A percentile compares a stretch with the other conserved stretches of the same genome.
Evolutionary conservation across 225 moss, liverwort and hornwort species (phyloP).

Genomic region (Lunularia cruciata): DNA sequence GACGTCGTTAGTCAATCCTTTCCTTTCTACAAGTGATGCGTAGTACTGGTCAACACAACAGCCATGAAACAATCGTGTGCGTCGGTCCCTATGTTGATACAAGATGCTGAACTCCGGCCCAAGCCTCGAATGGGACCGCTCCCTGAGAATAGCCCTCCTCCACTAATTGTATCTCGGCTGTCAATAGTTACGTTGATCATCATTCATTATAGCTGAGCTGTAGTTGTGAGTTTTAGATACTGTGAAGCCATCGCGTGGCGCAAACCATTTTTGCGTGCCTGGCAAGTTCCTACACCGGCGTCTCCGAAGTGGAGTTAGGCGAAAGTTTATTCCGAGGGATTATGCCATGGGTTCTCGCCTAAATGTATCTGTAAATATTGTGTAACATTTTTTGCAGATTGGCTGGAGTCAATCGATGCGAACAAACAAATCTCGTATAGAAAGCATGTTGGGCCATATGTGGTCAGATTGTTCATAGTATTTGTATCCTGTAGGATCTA

Average conservation of each 20-base stretch:
- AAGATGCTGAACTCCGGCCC: too few relatives aligned
- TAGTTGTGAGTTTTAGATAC: neutral
- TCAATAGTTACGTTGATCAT: too few relatives aligned
- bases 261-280: constrained; percentile 10
- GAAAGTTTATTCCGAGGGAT: neutral
- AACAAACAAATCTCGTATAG: too few relatives aligned
- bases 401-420: neutral
- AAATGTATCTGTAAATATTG: neutral
- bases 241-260: neutral
- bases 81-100: neutral
- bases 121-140: neutral
- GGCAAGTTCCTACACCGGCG: neutral
- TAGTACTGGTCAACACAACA: neutral
- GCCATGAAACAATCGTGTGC: neutral
- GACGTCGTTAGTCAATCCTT: neutral
- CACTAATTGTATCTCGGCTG: too few relatives aligned
- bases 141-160: neutral
- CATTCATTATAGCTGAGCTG: neutral
- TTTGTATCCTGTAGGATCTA: too few relatives aligned
- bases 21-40: neutral
- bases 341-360: neutral
- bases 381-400: constrained; percentile 1
- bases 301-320: neutral
- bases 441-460: too few relatives aligned
- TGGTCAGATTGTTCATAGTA: too few relatives aligned